Percentiles rank a stretch among this genome's conserved stretches.
Evolutionary conservation across 2,329 filamentous ascomycete genomes (phyloP).

Genomic region (Fragosphaeria purpurea): DNA sequence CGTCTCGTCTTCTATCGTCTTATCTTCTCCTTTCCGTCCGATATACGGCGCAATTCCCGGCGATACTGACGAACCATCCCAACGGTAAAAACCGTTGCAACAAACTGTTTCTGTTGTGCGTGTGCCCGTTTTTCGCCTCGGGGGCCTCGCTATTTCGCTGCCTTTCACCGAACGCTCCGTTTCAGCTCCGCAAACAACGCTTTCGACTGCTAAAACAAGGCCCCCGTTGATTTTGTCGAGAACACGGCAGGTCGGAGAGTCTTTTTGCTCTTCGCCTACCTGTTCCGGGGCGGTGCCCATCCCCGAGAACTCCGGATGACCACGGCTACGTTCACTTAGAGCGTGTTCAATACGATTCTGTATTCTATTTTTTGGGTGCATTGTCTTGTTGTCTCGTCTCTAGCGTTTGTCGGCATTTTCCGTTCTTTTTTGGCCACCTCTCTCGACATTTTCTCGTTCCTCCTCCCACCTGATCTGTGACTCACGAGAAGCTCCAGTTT

Average conservation of each 20-base stretch:
- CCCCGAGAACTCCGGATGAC: constrained; percentile 24
- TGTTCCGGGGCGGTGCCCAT: constrained; percentile 21
- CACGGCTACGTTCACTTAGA: constrained; percentile 17
- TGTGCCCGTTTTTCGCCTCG: too few relatives aligned
- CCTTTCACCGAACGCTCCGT: constrained; percentile 3
- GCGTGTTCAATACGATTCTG: constrained; percentile 12
- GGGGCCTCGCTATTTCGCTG: neutral
- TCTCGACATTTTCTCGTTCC: neutral
- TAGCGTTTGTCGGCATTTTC: too few relatives aligned
- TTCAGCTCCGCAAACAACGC: neutral
- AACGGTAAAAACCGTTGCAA: too few relatives aligned
- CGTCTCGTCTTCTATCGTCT: too few relatives aligned
- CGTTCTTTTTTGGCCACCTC: neutral
- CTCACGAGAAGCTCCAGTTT: too few relatives aligned
- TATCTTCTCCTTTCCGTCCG: too few relatives aligned
- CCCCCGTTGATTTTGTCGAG: constrained; percentile 12
- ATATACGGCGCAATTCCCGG: too few relatives aligned
- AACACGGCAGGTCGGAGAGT: constrained; percentile 34
- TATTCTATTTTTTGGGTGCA: constrained; percentile 20
- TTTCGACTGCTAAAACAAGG: constrained; percentile 5
- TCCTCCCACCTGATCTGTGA: too few relatives aligned
- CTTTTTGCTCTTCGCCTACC: constrained; percentile 33
- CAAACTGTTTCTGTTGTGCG: too few relatives aligned
- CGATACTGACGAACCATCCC: too few relatives aligned
- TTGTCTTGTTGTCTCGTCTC: constrained; percentile 3